phyloP scores from a whole-genome alignment of 495 filamentous ascomycete genomes.

The Oleoguttula mirabilis region DNA sequence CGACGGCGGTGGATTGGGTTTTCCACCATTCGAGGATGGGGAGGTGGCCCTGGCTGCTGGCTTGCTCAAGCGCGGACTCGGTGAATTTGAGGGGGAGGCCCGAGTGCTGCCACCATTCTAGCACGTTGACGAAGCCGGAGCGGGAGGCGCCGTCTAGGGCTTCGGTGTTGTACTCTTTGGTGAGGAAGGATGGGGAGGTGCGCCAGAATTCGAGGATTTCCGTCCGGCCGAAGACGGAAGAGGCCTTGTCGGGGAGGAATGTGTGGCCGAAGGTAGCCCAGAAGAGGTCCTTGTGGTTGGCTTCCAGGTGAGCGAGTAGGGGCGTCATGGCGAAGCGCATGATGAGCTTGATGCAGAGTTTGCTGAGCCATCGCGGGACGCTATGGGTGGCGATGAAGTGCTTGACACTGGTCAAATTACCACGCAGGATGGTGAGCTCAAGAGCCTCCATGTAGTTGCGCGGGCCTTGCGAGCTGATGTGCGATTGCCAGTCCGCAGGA shows the following conservation, averaged over 20 bases:
- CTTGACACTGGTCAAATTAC: conserved; percentile 51
- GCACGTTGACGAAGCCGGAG: conserved; percentile 66
- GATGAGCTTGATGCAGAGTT: conserved; percentile 71
- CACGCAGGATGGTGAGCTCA: conserved; percentile 70
- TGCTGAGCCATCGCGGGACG: conserved; percentile 60
- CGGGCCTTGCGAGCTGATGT: conserved; percentile 36
- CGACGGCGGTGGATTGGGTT: conserved; percentile 6
- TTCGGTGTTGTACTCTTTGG: conserved; percentile 66
- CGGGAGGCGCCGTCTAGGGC: conserved; percentile 78
- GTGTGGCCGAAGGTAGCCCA: conserved; percentile 70
- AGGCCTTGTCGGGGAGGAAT: conserved; percentile 72
- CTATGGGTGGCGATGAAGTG: conserved; percentile 53
- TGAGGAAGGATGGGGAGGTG: conserved; percentile 60
- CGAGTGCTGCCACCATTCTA: conserved; percentile 84
- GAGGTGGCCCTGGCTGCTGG: conserved; percentile 70
- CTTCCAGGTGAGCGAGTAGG: conserved; percentile 70
- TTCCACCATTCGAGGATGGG: conserved; percentile 87
- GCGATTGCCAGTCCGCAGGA: conserved; percentile 56
- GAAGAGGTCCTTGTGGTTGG: conserved; percentile 64
- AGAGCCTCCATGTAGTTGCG: conserved; percentile 40
- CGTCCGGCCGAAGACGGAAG: conserved; percentile 70
- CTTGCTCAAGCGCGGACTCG: conserved; percentile 74
- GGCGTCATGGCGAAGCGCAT: conserved; percentile 76
- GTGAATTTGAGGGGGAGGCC: conserved; percentile 72
- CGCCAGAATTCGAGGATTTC: conserved; percentile 85